These are phyloP conservation scores for Teunomyces panamensis DNA, from an alignment of 805 yeast genomes.

Conservation along the genomic window DNA sequence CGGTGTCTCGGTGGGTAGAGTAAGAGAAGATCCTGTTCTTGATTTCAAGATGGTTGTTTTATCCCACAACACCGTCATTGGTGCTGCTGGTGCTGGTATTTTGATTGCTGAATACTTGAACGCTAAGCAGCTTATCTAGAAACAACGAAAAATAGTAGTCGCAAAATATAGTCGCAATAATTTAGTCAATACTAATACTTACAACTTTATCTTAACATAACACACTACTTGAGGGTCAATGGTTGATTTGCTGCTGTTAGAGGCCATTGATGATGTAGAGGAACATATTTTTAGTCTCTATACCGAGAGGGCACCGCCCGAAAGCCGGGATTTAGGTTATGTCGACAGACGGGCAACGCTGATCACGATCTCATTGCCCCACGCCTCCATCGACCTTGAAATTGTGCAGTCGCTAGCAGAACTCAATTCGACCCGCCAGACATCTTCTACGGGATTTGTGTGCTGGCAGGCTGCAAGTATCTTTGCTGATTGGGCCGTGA, in stretches of 20 bases:
- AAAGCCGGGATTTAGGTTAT: slow-evolving; percentile 32
- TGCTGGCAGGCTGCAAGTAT: slow-evolving; percentile 54
- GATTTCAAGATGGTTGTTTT: slow-evolving; percentile 96
- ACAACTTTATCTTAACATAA: not conserved
- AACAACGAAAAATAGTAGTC: not conserved
- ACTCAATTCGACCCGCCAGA: slow-evolving; percentile 28
- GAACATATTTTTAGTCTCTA: slow-evolving; percentile 34
- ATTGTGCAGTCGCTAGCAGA: slow-evolving; percentile 34
- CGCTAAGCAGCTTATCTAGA: slow-evolving; percentile 69
- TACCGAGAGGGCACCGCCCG: slow-evolving; percentile 24
- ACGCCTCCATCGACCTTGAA: slow-evolving; percentile 20
- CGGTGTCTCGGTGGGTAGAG: slow-evolving; percentile 92
- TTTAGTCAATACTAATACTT: not conserved
- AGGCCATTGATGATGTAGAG: slow-evolving; percentile 20
- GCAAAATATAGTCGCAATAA: not conserved
- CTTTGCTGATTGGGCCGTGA: slow-evolving; percentile 54
- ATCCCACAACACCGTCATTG: slow-evolving; percentile 95
- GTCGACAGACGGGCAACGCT: slow-evolving; percentile 26
- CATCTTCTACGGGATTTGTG: slow-evolving; percentile 60
- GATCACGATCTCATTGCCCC: slow-evolving; percentile 20
- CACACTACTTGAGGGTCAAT: not conserved
- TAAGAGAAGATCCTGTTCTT: slow-evolving; percentile 88
- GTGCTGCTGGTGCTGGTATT: slow-evolving; percentile 98
- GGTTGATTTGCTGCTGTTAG: slow-evolving; percentile 11
- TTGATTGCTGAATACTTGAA: slow-evolving; percentile 88